Percentiles rank a stretch among this genome's conserved stretches.
Evolutionary conservation across 306 rosid species (phyloP).

Genomic region (Erythrophleum fordii): DNA sequence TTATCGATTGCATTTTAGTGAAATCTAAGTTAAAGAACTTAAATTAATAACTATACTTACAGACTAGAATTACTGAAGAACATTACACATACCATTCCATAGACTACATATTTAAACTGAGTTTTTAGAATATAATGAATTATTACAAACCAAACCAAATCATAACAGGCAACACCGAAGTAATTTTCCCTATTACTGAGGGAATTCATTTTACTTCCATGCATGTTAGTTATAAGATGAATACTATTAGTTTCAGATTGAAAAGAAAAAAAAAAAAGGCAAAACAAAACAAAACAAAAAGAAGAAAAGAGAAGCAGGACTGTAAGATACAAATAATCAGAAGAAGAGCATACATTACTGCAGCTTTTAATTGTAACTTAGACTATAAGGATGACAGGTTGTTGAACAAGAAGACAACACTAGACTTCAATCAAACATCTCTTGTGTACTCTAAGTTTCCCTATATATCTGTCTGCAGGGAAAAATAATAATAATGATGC

Average conservation of each 20-base stretch:
- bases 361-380: background rate
- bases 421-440: background rate
- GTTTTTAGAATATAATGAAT: background rate
- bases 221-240: background rate
- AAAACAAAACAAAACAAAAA: too few species aligned
- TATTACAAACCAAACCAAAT: background rate
- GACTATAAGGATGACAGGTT: background rate
- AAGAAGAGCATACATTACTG: background rate
- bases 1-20: background rate
- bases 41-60: too few species aligned
- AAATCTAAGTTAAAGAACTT: too few species aligned
- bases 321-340: too few species aligned
- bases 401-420: background rate
- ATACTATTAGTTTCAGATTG: background rate
- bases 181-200: background rate
- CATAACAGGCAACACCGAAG: background rate
- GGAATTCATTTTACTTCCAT: background rate
- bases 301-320: background rate
- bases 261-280: too few species aligned
- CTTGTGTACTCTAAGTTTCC: background rate
- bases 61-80: background rate
- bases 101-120: background rate
- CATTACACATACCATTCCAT: background rate
- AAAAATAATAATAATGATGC: background rate
- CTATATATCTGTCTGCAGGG: background rate